Evolutionary conservation across 148 eudicot genomes (phyloP), one percentile per base, ranked within the genome.

Genomic region (Vaccinium myrtillus): DNA sequence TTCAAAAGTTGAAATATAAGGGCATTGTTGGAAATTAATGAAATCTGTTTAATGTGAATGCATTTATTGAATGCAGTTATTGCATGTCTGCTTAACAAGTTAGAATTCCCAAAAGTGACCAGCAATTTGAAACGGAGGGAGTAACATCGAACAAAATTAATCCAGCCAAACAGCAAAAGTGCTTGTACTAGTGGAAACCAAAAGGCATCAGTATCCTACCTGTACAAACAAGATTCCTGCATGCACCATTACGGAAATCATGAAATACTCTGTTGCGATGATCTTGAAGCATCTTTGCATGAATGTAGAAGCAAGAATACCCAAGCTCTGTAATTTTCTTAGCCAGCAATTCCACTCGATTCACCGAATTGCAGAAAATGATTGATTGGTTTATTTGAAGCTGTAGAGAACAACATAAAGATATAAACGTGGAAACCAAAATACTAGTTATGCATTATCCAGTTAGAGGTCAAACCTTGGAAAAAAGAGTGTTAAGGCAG

Each of bases 251-350:
- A 49, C 98, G 98, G 83, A 95, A 95, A 85, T 95, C 98, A 84
- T 94, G 98, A 82, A 95, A 95, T 27, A 95, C 98, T 92, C 98
- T 90, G 86, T 95, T 95, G 32, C 98, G 92, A 63, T 95, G 98
- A 86, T 95, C 98, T 86, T 95, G 98, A 79, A 95, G 91, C 98
- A 95, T 95, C 88, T 95, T 95, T 53, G 98, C 98, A 91, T 95
- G 98, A 85, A 95, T 95, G 84, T 95, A 95, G 90, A 95, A 94
- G 87, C 98, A 95, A 55, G 98, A 95, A 88, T 91, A 95, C 70
- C 97, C 98, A 84, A 95, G 94, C 90, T 95, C 98, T 12, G 98
- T 95, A 82, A 95, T 95, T 92, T 95, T 95, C 90, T 91, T 94
- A 73, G 97, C 98, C 84, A 95, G 84, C 77, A 95, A 91, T 76